Conservation (phyloP, 2,329 filamentous ascomycete species). For the Pseudohalonectria lignicola region DNA sequence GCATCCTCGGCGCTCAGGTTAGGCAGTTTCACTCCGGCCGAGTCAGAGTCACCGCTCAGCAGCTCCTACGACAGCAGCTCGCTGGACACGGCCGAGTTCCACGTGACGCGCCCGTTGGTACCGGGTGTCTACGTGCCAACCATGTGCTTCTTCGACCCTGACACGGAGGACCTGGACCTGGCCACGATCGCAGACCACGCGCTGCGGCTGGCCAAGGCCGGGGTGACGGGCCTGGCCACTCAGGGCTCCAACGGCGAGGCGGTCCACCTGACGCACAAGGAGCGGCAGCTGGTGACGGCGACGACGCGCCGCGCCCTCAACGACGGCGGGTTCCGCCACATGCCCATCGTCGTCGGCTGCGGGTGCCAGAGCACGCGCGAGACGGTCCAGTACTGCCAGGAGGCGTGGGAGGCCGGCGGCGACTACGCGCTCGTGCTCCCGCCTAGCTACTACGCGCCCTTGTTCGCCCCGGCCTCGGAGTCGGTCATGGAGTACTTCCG, state of each 20-base stretch:
- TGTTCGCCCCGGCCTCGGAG: constrained; percentile 50
- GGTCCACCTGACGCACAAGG: constrained; percentile 61
- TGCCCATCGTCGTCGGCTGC: constrained; percentile 69
- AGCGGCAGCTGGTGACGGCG: constrained; percentile 57
- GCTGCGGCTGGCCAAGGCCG: constrained; percentile 60
- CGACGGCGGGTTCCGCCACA: constrained; percentile 48
- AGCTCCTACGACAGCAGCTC: constrained; percentile 30
- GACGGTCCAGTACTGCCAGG: constrained; percentile 56
- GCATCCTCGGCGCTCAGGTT: constrained; percentile 19
- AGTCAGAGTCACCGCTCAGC: constrained; percentile 24
- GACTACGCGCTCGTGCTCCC: constrained; percentile 69
- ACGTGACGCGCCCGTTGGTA: constrained; percentile 23
- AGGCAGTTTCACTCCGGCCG: constrained; percentile 14
- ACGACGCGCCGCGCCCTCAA: constrained; percentile 62
- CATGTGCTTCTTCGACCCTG: constrained; percentile 59
- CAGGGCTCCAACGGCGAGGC: constrained; percentile 79
- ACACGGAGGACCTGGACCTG: constrained; percentile 56
- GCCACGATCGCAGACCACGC: constrained; percentile 48
- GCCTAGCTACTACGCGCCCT: constrained; percentile 62
- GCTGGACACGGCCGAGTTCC: constrained; percentile 15
- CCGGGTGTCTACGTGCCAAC: constrained; percentile 62
- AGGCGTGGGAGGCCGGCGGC: constrained; percentile 58
- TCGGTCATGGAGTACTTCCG: constrained; percentile 57
- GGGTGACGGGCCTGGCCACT: constrained; percentile 63
- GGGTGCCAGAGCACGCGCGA: constrained; percentile 65